Conservation (phyloP, 257 asterid species). For the Primulina eburnea region DNA sequence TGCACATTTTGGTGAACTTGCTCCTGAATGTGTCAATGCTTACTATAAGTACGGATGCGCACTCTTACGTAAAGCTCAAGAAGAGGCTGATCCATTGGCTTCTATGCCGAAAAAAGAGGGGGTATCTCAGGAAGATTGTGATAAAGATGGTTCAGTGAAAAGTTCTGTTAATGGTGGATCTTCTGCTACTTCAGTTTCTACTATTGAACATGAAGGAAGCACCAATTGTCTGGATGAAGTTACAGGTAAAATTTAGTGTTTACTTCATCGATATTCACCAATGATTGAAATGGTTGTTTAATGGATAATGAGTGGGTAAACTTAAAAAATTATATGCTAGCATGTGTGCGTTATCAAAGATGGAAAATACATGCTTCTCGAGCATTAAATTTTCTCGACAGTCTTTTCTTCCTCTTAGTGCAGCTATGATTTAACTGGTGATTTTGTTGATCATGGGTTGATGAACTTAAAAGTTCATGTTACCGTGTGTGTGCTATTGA, state of each 20-base stretch:
- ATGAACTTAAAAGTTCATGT: neutral
- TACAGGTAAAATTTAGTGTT: conserved; percentile 38
- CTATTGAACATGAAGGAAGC: conserved; percentile 42
- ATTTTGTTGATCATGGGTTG: neutral
- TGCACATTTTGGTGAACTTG: conserved; percentile 79
- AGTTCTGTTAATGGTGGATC: conserved; percentile 50
- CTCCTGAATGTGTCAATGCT: conserved; percentile 77
- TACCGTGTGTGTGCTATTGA: conserved; percentile 8
- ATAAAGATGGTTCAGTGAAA: conserved; percentile 50
- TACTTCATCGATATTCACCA: conserved; percentile 12
- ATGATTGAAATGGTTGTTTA: conserved; percentile 9
- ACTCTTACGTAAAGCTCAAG: conserved; percentile 78
- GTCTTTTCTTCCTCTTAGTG: neutral
- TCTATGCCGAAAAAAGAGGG: conserved; percentile 70
- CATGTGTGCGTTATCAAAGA: conserved; percentile 12
- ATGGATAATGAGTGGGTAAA: neutral
- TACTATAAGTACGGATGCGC: conserved; percentile 80
- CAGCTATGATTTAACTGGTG: neutral
- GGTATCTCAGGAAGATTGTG: conserved; percentile 50
- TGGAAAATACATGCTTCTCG: neutral
- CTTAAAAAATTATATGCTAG: neutral
- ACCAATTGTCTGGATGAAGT: conserved; percentile 35
- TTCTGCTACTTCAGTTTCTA: conserved; percentile 54
- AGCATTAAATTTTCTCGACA: neutral
- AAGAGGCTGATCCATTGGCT: conserved; percentile 87